Conservation (phyloP, 805 yeast genomes). For the Myxozyma geophila region DNA sequence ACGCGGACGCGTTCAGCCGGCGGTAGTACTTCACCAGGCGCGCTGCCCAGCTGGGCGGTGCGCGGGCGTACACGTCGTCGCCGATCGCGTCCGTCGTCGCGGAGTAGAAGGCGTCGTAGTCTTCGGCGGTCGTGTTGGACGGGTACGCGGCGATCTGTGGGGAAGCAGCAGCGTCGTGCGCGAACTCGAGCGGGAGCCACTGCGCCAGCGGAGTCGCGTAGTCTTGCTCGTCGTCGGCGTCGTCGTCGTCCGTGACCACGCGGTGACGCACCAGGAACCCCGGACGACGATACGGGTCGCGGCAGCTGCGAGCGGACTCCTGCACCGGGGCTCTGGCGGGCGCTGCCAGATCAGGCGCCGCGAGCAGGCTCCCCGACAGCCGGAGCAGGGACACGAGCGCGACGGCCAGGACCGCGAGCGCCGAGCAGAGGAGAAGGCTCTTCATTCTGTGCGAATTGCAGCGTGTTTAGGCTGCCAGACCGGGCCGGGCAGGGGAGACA, state of each 20-base stretch:
- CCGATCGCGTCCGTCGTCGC: background rate
- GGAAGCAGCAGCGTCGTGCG: background rate
- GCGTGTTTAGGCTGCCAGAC: too few relatives aligned
- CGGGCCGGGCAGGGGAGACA: too few relatives aligned
- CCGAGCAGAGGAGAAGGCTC: too few relatives aligned
- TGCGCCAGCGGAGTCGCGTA: background rate
- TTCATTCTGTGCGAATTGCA: too few relatives aligned
- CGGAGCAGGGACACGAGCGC: too few relatives aligned
- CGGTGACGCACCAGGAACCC: background rate
- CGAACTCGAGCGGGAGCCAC: conserved; percentile 7
- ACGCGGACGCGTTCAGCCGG: background rate
- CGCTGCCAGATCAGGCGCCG: too few relatives aligned
- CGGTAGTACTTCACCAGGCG: background rate
- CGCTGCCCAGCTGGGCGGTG: conserved; percentile 11
- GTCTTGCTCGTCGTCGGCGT: background rate
- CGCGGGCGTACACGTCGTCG: background rate
- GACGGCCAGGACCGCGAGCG: too few relatives aligned
- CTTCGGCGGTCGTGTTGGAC: background rate
- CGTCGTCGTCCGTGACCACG: too few relatives aligned
- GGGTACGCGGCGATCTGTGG: conserved; percentile 7
- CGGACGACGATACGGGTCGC: background rate
- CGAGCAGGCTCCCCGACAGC: too few relatives aligned
- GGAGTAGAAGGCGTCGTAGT: conserved; percentile 2
- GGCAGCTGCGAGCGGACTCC: background rate
- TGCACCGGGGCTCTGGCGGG: too few relatives aligned